These are phyloP conservation scores for Fusarium abutilonis DNA, from an alignment of 2,329 filamentous ascomycete genomes.

Conservation along the genomic window DNA sequence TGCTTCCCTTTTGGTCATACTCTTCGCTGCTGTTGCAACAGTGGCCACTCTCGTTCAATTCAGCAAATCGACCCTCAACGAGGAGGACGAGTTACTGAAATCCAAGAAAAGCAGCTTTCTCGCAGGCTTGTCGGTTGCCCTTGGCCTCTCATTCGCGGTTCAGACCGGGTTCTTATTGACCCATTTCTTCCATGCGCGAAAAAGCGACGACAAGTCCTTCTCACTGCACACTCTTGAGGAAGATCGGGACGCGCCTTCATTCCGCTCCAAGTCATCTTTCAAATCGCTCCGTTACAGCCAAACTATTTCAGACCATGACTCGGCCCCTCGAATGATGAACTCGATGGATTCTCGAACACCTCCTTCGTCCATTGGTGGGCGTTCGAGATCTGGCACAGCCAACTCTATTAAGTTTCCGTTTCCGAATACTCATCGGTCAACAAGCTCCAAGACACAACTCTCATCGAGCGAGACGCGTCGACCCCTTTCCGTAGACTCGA, in stretches of 20 bases:
- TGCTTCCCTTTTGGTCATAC: constrained; percentile 52
- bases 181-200: constrained; percentile 55
- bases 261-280: constrained; percentile 48
- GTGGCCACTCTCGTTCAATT: constrained; percentile 56
- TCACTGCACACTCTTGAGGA: constrained; percentile 41
- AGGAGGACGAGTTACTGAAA: constrained; percentile 20
- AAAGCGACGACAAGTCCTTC: constrained; percentile 27
- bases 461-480: constrained; percentile 58
- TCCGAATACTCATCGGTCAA: constrained; percentile 62
- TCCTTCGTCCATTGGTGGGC: constrained; percentile 54
- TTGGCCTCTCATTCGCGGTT: constrained; percentile 57
- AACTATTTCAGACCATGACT: constrained; percentile 51
- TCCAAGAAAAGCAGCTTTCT: constrained; percentile 50
- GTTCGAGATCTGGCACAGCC: constrained; percentile 41
- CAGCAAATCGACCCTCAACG: constrained; percentile 39
- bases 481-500: constrained; percentile 61
- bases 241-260: constrained; percentile 34
- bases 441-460: constrained; percentile 66
- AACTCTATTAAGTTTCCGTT: constrained; percentile 51
- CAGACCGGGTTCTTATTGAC: constrained; percentile 61
- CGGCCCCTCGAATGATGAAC: constrained; percentile 47
- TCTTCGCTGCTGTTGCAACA: constrained; percentile 58
- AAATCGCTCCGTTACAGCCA: constrained; percentile 65
- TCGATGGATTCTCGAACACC: constrained; percentile 55
- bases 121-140: constrained; percentile 56